Evolutionary conservation across 169 alveolate genomes (phyloP), one percentile per base, ranked within the genome.

Genomic region (Sarcocystis neurona): DNA sequence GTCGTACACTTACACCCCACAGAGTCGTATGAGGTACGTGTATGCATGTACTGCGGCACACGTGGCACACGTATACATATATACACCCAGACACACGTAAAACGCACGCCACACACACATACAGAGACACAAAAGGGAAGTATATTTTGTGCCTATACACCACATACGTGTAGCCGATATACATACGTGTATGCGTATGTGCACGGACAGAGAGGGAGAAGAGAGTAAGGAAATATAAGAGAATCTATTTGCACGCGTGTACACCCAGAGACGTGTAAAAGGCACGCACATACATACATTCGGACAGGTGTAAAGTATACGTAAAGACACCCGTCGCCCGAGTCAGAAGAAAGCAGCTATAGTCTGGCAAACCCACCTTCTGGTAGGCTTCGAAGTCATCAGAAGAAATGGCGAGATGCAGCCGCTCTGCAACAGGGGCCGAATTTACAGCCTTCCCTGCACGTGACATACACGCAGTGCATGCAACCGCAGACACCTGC

Each of bases 391-490:
- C 47, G 41, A 74, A 30, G 50, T 95, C 96, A 79, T 88, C 90
- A 12, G 96, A 92, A 37, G 94, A 58, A 41, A 95, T 32, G 34
- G 96, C 82, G 47, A 95, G 84, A 75, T 95, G 97, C 90, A 95
- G 93, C 18, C 97, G 89, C 43, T 95, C 97, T 32, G 92, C 92
- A 43, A 92, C 93, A 32, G 96, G 94, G 6, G 97, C 97, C n/a
- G 94, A 91, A 89, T 95, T 94, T 12, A 92, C 63, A 43, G 97
- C 95, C 72, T 94, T 95, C 46, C 88, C 89, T 68, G 37, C 70
- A 41, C 20, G 32, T 0, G 46, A 37, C 0, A 15, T 39, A 63
- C 6, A 63, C 41, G 23, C 30, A 53, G 66, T 23, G 23, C 12
- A 53, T 15, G 23, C 66, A 53, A n/a, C 66, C 23, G 12, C 66